These are phyloP conservation scores for Filobasidium floriforme DNA, from an alignment of 768 basidiomycete genomes.

Conservation along the genomic window DNA sequence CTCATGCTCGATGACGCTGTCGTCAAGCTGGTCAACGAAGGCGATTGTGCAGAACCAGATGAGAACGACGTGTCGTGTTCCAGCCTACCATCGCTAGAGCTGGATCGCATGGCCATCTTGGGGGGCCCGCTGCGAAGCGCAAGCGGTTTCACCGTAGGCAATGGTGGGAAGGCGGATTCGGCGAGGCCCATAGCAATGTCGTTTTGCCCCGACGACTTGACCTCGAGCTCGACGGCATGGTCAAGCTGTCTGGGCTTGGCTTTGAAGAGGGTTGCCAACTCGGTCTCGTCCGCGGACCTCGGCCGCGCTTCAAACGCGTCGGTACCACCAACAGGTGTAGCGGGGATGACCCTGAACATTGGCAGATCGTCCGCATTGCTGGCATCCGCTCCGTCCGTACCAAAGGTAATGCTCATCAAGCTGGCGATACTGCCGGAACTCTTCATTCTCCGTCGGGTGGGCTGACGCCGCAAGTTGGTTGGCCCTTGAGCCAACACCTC, in stretches of 20 bases:
- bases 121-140: neutral
- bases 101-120: neutral
- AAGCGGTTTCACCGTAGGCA: neutral
- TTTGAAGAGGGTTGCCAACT: neutral
- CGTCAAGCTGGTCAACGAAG: conserved; percentile 1
- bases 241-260: neutral
- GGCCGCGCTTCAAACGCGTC: neutral
- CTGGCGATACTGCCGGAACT: conserved; percentile 10
- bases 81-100: neutral
- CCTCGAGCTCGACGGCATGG: neutral
- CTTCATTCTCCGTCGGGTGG: neutral
- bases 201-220: neutral
- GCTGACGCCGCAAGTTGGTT: neutral
- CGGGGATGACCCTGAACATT: conserved; percentile 2
- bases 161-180: neutral
- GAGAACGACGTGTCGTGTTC: neutral
- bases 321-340: neutral
- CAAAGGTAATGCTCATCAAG: conserved; percentile 6
- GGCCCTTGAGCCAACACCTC: neutral
- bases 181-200: neutral
- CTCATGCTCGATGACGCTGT: neutral
- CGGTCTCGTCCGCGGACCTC: neutral
- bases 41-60: neutral
- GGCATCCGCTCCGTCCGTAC: neutral
- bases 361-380: neutral